Conservation (phyloP, 768 basidiomycete genomes). For the Clitopilus passeckerianus region DNA sequence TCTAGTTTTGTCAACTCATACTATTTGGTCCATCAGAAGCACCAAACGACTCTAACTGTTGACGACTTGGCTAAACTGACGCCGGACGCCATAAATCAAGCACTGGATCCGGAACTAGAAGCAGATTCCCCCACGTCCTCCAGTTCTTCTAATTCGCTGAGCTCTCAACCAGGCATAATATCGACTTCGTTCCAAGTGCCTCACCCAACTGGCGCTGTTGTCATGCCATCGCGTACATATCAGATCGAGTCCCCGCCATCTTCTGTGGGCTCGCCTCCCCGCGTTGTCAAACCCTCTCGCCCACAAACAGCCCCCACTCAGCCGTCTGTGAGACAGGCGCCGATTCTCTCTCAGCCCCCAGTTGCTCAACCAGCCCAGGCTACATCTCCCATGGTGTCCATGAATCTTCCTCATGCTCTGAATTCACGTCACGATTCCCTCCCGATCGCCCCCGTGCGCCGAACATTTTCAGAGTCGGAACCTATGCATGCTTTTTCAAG, state of each 20-base stretch:
- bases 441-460: constrained; percentile 18
- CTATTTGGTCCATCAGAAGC: constrained; percentile 23
- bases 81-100: constrained; percentile 29
- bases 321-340: not conserved
- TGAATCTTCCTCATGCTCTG: constrained; percentile 10
- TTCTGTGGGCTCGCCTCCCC: not conserved
- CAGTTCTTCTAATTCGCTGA: constrained; percentile 9
- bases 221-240: constrained; percentile 2
- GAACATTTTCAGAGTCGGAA: constrained; percentile 28
- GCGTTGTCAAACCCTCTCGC: not conserved
- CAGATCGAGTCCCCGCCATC: not conserved
- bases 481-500: constrained; percentile 15
- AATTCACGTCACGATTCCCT: constrained; percentile 9
- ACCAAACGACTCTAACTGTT: constrained; percentile 41
- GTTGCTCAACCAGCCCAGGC: constrained; percentile 10
- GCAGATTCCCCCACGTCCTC: constrained; percentile 15
- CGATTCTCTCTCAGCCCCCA: not conserved
- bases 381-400: not conserved
- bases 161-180: constrained; percentile 4
- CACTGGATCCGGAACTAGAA: constrained; percentile 20
- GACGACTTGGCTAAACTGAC: constrained; percentile 41
- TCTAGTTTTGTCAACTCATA: constrained; percentile 11
- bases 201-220: not conserved
- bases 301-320: constrained; percentile 6
- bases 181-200: not conserved